Percentiles rank a stretch among this genome's conserved stretches.
Evolutionary conservation across 2,329 filamentous ascomycete species (phyloP).

Genomic region (Onygenales sp.): DNA sequence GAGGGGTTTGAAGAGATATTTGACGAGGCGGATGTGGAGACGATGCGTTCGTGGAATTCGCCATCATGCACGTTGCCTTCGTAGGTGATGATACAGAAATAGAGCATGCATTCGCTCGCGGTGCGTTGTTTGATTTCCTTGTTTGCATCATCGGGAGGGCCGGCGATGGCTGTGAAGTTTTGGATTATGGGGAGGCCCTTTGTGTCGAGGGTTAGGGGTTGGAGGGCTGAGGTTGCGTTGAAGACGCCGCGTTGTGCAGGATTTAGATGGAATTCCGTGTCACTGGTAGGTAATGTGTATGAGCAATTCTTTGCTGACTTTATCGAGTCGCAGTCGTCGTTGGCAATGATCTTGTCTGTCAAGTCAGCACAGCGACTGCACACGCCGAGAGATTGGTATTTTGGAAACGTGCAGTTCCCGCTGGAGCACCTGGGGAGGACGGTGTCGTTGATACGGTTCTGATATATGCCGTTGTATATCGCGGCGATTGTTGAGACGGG

Average conservation of each 20-base stretch:
- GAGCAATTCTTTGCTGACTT: not conserved
- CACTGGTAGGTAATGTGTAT: not conserved
- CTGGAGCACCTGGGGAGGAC: not conserved
- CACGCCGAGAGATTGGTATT: not conserved
- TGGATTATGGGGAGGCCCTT: not conserved
- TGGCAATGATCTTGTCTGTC: not conserved
- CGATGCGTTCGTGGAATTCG: not conserved
- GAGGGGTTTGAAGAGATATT: not conserved
- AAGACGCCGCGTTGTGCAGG: not conserved
- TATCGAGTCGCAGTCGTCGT: not conserved
- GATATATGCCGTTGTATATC: constrained; percentile 21
- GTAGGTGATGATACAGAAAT: not conserved
- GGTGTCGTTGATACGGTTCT: not conserved
- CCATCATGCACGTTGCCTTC: not conserved
- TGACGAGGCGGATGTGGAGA: not conserved
- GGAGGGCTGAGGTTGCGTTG: not conserved
- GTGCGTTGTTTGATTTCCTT: not conserved
- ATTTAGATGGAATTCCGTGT: not conserved
- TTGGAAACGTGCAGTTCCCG: not conserved
- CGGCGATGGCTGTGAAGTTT: not conserved
- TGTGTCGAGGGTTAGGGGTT: not conserved
- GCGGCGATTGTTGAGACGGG: constrained; percentile 18
- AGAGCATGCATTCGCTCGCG: not conserved
- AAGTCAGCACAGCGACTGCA: not conserved
- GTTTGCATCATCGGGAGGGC: not conserved